phyloP scores from a whole-genome alignment of 1,284 basidiomycete species.

The Tetrapyrgos nigripes region DNA sequence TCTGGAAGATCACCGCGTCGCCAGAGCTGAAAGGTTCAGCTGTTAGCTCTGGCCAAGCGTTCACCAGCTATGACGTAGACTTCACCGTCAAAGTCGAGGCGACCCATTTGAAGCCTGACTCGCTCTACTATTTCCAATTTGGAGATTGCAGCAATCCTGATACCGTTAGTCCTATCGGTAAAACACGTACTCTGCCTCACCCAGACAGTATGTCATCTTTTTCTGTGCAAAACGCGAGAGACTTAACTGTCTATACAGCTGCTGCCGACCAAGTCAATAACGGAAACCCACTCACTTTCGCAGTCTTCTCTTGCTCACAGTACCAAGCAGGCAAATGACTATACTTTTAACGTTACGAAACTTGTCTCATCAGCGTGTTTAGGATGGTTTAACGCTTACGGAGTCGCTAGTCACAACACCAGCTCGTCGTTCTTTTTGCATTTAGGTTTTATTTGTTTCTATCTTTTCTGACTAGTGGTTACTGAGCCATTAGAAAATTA shows the following conservation, averaged over 20 bases:
- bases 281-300: slow-evolving; percentile 59
- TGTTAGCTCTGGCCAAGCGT: slow-evolving; percentile 56
- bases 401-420: slow-evolving; percentile 62
- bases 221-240: not conserved
- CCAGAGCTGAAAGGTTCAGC: slow-evolving; percentile 43
- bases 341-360: not conserved
- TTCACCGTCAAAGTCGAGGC: slow-evolving; percentile 73
- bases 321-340: slow-evolving; percentile 49
- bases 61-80: slow-evolving; percentile 70
- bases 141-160: slow-evolving; percentile 58
- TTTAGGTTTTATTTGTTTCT: too few relatives aligned
- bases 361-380: slow-evolving; percentile 17
- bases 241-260: slow-evolving; percentile 34
- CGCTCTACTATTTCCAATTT: slow-evolving; percentile 67
- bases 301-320: slow-evolving; percentile 68
- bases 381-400: slow-evolving; percentile 77
- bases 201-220: slow-evolving; percentile 46
- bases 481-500: too few relatives aligned
- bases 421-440: slow-evolving; percentile 67
- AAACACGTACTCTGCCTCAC: slow-evolving; percentile 54
- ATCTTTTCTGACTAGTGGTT: too few relatives aligned
- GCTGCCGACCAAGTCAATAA: slow-evolving; percentile 58
- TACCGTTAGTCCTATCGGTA: slow-evolving; percentile 54
- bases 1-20: slow-evolving; percentile 53
- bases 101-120: slow-evolving; percentile 56